A percentile compares a stretch with the other conserved stretches of the same genome.
Conservation (phyloP, 768 basidiomycete genomes). For the Leccinum subgranulosum region DNA sequence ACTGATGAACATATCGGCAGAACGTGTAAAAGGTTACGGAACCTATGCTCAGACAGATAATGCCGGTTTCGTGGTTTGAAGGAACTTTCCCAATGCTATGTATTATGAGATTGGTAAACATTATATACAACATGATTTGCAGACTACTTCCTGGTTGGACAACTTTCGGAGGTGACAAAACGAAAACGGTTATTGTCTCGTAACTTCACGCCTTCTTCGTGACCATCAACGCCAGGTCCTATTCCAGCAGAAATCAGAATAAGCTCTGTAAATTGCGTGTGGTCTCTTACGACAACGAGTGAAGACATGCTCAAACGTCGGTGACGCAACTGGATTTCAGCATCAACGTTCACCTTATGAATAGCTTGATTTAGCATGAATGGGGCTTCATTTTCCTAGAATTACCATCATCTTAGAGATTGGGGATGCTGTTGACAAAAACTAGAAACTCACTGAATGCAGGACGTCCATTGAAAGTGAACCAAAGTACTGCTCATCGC, state of each 20-base stretch:
- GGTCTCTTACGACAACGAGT: slow-evolving; percentile 21
- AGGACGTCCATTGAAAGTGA: neutral
- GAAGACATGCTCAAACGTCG: slow-evolving; percentile 17
- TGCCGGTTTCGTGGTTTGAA: too few relatives aligned
- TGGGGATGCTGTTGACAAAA: neutral
- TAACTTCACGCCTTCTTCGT: slow-evolving; percentile 1
- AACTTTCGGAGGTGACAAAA: neutral
- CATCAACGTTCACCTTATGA: neutral
- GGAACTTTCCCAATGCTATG: neutral
- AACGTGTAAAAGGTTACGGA: too few relatives aligned
- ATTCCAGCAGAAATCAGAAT: slow-evolving; percentile 2
- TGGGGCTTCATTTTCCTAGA: slow-evolving; percentile 9
- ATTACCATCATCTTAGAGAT: neutral
- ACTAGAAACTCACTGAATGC: slow-evolving; percentile 1
- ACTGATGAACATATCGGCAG: too few relatives aligned
- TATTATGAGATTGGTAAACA: neutral
- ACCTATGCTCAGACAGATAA: too few relatives aligned
- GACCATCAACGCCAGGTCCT: slow-evolving; percentile 26
- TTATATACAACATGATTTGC: neutral
- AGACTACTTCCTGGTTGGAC: neutral
- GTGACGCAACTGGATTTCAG: slow-evolving; percentile 3
- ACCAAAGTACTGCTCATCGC: neutral
- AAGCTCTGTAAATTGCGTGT: neutral
- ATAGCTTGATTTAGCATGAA: slow-evolving; percentile 2
- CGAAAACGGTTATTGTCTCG: neutral